Conservation (phyloP, 2,329 filamentous ascomycete species). For the Aspergillus piperis region DNA sequence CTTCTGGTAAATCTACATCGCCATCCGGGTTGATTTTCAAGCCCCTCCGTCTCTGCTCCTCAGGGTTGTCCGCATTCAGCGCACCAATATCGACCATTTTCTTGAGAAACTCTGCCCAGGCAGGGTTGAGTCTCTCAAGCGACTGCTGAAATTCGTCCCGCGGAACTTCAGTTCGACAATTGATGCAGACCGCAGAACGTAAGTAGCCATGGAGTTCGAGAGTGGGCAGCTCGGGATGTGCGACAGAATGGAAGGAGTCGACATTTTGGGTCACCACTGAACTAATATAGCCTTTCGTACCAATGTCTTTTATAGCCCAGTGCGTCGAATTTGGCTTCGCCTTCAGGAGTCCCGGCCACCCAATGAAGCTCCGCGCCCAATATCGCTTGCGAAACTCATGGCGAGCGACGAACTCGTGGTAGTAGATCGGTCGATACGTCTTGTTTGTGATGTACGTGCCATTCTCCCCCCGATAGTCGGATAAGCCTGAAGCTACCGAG, state of each 20-base stretch:
- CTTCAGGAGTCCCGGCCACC: constrained; percentile 79
- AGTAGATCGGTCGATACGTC: constrained; percentile 87
- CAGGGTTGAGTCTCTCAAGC: constrained; percentile 76
- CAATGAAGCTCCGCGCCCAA: constrained; percentile 92
- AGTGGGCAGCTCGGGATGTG: constrained; percentile 73
- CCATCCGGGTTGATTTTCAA: constrained; percentile 90
- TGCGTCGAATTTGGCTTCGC: constrained; percentile 81
- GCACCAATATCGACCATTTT: constrained; percentile 73
- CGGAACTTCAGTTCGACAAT: constrained; percentile 71
- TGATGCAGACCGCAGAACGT: constrained; percentile 75
- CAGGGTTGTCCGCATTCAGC: constrained; percentile 73
- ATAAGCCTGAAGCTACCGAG: constrained; percentile 86
- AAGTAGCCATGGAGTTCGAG: constrained; percentile 92
- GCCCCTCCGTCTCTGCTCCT: constrained; percentile 66
- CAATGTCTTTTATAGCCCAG: constrained; percentile 72
- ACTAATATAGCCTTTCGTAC: constrained; percentile 69
- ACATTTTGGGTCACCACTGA: constrained; percentile 94
- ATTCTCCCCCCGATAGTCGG: constrained; percentile 86
- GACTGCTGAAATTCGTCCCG: constrained; percentile 74
- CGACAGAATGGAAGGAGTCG: constrained; percentile 82
- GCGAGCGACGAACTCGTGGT: constrained; percentile 78
- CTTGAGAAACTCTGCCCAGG: constrained; percentile 76
- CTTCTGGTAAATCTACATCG: constrained; percentile 84
- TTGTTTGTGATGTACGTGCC: constrained; percentile 94
- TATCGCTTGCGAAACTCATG: constrained; percentile 90